Conservation (phyloP, 208 protist genomes). For the Wallacemonas sp. region DNA sequence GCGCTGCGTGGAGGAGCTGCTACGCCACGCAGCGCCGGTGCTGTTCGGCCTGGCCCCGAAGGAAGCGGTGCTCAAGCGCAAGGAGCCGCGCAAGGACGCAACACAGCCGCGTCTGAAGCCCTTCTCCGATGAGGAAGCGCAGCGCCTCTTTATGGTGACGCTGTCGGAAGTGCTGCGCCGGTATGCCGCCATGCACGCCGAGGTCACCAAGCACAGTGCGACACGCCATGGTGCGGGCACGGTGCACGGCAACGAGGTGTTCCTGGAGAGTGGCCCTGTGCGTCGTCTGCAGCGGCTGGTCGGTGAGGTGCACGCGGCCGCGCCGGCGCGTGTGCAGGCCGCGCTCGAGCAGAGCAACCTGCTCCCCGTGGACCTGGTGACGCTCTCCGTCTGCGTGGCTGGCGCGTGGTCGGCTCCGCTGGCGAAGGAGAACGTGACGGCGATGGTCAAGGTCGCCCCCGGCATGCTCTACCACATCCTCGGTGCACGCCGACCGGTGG, state of each 20-base stretch:
- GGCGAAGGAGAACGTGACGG: constrained; percentile 53
- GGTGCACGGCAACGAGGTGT: constrained; percentile 35
- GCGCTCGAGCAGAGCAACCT: constrained; percentile 21
- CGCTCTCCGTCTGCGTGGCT: constrained; percentile 37
- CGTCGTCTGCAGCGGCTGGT: constrained; percentile 50
- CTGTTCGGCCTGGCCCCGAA: constrained; percentile 40
- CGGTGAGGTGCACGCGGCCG: neutral
- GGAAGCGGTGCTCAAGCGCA: constrained; percentile 15
- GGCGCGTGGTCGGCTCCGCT: constrained; percentile 27
- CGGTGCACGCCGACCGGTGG: constrained; percentile 34
- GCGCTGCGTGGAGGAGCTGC: constrained; percentile 62
- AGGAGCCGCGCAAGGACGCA: constrained; percentile 29
- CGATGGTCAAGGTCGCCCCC: constrained; percentile 55
- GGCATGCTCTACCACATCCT: constrained; percentile 43
- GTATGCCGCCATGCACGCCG: constrained; percentile 49
- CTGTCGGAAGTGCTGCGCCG: constrained; percentile 51
- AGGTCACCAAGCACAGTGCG: constrained; percentile 45
- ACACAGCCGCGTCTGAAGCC: constrained; percentile 47
- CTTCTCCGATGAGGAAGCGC: constrained; percentile 34
- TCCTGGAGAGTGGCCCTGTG: constrained; percentile 40
- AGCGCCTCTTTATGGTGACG: constrained; percentile 44
- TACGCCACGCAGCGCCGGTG: constrained; percentile 49
- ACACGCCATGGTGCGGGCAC: constrained; percentile 8
- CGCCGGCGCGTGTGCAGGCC: constrained; percentile 1
- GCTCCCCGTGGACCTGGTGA: constrained; percentile 41